phyloP scores from a whole-genome alignment of 2,329 filamentous ascomycete genomes.

The Aspergillus uvarum region DNA sequence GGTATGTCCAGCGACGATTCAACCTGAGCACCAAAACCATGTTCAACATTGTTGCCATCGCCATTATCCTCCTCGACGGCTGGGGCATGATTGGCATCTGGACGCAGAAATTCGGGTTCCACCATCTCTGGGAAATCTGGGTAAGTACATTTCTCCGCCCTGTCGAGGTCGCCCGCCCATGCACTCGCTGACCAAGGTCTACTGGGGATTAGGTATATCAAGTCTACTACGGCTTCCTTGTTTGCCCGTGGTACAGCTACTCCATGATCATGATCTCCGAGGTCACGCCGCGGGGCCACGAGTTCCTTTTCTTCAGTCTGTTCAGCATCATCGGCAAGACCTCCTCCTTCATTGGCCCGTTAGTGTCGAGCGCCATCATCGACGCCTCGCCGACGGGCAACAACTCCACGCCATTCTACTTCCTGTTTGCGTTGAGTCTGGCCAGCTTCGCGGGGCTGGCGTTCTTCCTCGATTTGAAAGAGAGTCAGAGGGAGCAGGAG shows the following conservation, averaged over 20 bases:
- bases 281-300: constrained; percentile 66
- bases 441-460: constrained; percentile 56
- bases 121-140: constrained; percentile 56
- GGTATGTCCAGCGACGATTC: constrained; percentile 61
- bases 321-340: constrained; percentile 70
- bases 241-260: constrained; percentile 71
- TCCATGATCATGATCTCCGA: constrained; percentile 70
- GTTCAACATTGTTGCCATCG: constrained; percentile 64
- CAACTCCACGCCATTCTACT: constrained; percentile 65
- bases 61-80: constrained; percentile 59
- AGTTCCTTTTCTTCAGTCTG: constrained; percentile 69
- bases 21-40: constrained; percentile 64
- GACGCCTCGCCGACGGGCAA: constrained; percentile 57
- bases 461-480: constrained; percentile 60
- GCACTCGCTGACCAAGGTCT: neutral
- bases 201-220: constrained; percentile 38
- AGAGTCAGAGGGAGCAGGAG: constrained; percentile 61
- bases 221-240: constrained; percentile 63
- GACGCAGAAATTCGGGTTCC: constrained; percentile 55
- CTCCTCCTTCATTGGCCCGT: constrained; percentile 65
- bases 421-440: constrained; percentile 60
- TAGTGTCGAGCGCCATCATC: constrained; percentile 69
- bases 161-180: neutral
- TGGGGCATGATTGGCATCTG: constrained; percentile 62
- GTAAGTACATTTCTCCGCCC: constrained; percentile 16